Percentiles rank a stretch among this genome's conserved stretches.
Conservation (phyloP, 805 yeast species). For the Yamadazyma takamatsuzukensis region DNA sequence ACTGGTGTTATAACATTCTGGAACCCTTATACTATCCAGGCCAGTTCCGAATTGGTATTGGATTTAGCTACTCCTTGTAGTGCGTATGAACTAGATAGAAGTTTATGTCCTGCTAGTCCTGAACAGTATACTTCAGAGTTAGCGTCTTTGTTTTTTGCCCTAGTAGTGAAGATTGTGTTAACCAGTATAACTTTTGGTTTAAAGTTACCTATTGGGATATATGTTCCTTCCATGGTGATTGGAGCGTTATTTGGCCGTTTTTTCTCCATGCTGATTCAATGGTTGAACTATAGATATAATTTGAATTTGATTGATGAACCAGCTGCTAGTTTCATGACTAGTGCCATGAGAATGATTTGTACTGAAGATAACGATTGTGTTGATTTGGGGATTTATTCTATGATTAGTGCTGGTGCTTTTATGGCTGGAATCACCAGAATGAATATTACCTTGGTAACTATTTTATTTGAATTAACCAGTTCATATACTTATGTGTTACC, state of each 20-base stretch:
- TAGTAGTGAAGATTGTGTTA: slow-evolving; percentile 40
- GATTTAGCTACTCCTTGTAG: slow-evolving; percentile 51
- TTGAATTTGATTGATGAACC: slow-evolving; percentile 2
- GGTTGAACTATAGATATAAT: slow-evolving; percentile 21
- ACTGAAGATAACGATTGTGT: slow-evolving; percentile 23
- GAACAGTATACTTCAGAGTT: slow-evolving; percentile 28
- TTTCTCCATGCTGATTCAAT: slow-evolving; percentile 43
- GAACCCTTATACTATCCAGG: slow-evolving; percentile 47
- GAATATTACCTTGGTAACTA: slow-evolving; percentile 51
- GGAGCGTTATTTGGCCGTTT: slow-evolving; percentile 59
- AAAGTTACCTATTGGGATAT: slow-evolving; percentile 58
- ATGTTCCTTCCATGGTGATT: slow-evolving; percentile 61
- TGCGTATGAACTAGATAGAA: slow-evolving; percentile 21
- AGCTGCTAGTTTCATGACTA: slow-evolving; percentile 5
- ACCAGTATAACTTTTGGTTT: slow-evolving; percentile 56
- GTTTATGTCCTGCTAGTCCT: slow-evolving; percentile 26
- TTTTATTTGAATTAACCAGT: slow-evolving; percentile 53
- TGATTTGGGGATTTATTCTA: slow-evolving; percentile 49
- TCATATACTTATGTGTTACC: slow-evolving; percentile 56
- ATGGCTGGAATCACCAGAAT: slow-evolving; percentile 57
- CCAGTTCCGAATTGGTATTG: slow-evolving; percentile 46
- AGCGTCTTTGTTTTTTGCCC: slow-evolving; percentile 34
- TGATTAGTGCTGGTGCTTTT: slow-evolving; percentile 54
- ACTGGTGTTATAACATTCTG: slow-evolving; percentile 47
- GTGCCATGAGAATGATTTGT: slow-evolving; percentile 14